phyloP scores from a whole-genome alignment of 345 rosid genomes.

The Eucalyptus albens region DNA sequence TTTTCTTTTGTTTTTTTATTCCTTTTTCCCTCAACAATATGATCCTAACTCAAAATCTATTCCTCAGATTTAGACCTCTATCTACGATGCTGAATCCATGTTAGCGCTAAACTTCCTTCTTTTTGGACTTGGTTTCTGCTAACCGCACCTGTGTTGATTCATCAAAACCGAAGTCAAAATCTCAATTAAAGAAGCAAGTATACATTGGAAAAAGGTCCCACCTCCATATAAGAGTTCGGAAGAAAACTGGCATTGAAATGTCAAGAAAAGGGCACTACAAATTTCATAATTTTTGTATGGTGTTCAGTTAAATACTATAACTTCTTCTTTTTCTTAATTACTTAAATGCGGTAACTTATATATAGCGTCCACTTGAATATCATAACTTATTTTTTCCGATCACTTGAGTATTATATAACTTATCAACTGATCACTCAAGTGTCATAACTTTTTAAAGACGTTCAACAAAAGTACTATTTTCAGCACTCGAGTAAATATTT shows the following conservation, averaged over 20 bases:
- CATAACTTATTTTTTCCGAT: accelerated
- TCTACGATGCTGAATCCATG: too few relatives aligned
- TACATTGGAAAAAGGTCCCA: not conserved
- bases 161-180: too few relatives aligned
- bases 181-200: not conserved
- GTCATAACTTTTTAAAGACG: accelerated
- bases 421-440: accelerated
- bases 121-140: too few relatives aligned
- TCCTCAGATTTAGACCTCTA: too few relatives aligned
- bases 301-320: accelerated
- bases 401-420: not conserved
- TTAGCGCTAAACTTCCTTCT: too few relatives aligned
- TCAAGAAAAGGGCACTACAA: accelerated
- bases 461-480: accelerated
- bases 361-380: accelerated
- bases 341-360: accelerated
- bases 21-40: too few relatives aligned
- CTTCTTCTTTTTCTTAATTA: too few relatives aligned
- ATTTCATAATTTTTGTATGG: accelerated
- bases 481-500: too few relatives aligned
- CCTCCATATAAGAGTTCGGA: not conserved
- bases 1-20: too few relatives aligned
- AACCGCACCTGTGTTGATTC: not conserved
- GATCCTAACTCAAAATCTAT: too few relatives aligned
- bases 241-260: not conserved